Conservation (phyloP, 2,329 filamentous ascomycete genomes). For the Albifimbria verrucaria region DNA sequence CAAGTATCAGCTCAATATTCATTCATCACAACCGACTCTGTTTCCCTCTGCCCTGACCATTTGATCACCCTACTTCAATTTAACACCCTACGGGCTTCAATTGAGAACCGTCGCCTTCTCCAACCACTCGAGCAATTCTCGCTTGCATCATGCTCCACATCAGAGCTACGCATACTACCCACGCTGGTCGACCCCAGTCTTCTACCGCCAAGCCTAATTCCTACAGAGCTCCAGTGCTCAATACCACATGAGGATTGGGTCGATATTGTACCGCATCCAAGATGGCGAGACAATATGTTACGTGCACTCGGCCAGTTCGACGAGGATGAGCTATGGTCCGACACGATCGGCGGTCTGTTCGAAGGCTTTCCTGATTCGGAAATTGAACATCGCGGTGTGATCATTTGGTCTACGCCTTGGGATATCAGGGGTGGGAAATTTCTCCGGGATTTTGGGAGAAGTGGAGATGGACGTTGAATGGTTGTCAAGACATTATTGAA, state of each 20-base stretch:
- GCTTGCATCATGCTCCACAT: conserved; percentile 28
- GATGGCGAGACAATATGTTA: conserved; percentile 34
- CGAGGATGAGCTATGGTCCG: conserved; percentile 40
- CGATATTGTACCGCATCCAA: conserved; percentile 33
- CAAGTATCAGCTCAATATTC: conserved; percentile 9
- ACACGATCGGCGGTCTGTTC: conserved; percentile 38
- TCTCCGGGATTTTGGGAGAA: conserved; percentile 16
- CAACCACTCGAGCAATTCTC: conserved; percentile 12
- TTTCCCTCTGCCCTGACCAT: conserved; percentile 37
- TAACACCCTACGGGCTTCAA: conserved; percentile 35
- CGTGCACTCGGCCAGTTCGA: conserved; percentile 32
- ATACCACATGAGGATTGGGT: conserved; percentile 37
- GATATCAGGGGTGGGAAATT: conserved; percentile 16
- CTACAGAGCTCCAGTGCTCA: conserved; percentile 35
- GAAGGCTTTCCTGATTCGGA: conserved; percentile 41
- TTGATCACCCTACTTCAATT: conserved; percentile 39
- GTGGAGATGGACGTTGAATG: conserved; percentile 16
- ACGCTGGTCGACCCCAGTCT: conserved; percentile 15
- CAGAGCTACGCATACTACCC: conserved; percentile 17
- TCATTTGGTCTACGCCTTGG: conserved; percentile 34
- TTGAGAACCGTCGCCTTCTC: conserved; percentile 25
- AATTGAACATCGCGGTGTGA: conserved; percentile 33
- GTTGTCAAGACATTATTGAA: conserved; percentile 5
- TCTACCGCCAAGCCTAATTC: conserved; percentile 29
- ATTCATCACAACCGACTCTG: too few species aligned